A percentile compares a stretch with the other conserved stretches of the same genome.
These are phyloP conservation scores for Rhynchosporium agropyri DNA, from an alignment of 2,329 filamentous ascomycete genomes.

Conservation along the genomic window DNA sequence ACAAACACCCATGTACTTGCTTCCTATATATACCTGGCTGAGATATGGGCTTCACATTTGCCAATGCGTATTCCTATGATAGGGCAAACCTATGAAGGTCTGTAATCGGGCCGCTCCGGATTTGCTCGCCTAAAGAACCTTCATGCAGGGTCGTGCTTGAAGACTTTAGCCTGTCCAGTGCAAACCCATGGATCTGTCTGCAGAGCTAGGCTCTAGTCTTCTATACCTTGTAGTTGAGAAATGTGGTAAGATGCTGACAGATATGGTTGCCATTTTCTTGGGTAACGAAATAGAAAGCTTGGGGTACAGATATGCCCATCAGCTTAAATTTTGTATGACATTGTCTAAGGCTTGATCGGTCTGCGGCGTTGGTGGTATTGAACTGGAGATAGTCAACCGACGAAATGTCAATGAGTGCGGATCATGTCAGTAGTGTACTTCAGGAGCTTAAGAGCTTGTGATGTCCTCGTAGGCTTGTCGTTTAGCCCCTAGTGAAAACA, in stretches of 20 bases:
- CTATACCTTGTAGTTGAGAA: neutral
- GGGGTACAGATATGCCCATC: too few species aligned
- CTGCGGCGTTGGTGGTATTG: neutral
- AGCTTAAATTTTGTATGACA: neutral
- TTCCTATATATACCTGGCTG: neutral
- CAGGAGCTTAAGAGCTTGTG: neutral
- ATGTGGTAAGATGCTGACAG: neutral
- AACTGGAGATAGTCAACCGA: too few species aligned
- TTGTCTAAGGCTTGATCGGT: neutral
- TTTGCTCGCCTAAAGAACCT: neutral
- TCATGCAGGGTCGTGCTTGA: conserved; percentile 13
- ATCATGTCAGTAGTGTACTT: neutral
- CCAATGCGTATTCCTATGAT: neutral
- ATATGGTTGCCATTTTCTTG: neutral
- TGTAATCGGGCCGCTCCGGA: neutral
- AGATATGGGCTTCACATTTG: neutral
- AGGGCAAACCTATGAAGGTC: neutral
- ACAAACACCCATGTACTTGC: neutral
- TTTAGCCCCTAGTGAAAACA: neutral
- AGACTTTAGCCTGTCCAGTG: conserved; percentile 9
- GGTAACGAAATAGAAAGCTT: too few species aligned
- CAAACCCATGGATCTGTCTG: neutral
- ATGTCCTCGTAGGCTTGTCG: neutral
- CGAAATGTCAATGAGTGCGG: neutral
- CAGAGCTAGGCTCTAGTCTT: too few species aligned